Evolutionary conservation across 257 asterid species (phyloP), one percentile per base, ranked within the genome.

Genomic region (Striga asiatica): DNA sequence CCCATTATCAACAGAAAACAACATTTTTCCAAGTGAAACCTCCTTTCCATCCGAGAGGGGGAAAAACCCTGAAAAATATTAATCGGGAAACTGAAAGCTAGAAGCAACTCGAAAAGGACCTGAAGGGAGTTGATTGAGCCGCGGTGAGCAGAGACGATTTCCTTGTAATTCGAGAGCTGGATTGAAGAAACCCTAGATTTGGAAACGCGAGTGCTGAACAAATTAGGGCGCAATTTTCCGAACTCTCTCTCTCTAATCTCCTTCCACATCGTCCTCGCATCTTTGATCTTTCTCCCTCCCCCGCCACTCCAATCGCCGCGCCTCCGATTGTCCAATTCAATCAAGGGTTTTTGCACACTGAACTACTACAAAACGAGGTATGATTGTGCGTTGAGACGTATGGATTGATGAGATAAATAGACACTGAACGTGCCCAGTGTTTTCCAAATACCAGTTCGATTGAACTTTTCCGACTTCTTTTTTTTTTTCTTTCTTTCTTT

Each of bases 221-320:
- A 82, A 84, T 76, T 74, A 76, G 97, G 84, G 73, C 81, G 85
- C 57, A 84, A 78, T 72, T 75, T 88, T 69, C 98, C 97, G 70
- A 76, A 67, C 72, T 88, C 93, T 78, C 98, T 73, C 66, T 88
- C 85, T 83, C 77, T 77, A 75, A 74, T 88, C 82, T 84, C 91
- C 93, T 88, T 92, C 95, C 95, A 92, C 99, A 92, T 89, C 85
- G 69, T 77, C 99, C 95, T 82, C 87, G 98, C 97, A 88, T 84
- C 93, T 79, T 78, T 61, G 71, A 70, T 73, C 74, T 82, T 54
- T 56, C 72, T 69, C 71, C 74, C 46, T 67, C 71, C 60, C 58
- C 46, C 54, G 34, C 69, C 68, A 54, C 57, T 34, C 71, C 66
- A 54, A 54, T 48, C 19, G 50, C 6, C 34, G 60, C 58, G 64